Percentiles rank a stretch among this genome's conserved stretches.
Evolutionary conservation across 2,329 filamentous ascomycete genomes (phyloP).

Genomic region (Ilyonectria sp.): DNA sequence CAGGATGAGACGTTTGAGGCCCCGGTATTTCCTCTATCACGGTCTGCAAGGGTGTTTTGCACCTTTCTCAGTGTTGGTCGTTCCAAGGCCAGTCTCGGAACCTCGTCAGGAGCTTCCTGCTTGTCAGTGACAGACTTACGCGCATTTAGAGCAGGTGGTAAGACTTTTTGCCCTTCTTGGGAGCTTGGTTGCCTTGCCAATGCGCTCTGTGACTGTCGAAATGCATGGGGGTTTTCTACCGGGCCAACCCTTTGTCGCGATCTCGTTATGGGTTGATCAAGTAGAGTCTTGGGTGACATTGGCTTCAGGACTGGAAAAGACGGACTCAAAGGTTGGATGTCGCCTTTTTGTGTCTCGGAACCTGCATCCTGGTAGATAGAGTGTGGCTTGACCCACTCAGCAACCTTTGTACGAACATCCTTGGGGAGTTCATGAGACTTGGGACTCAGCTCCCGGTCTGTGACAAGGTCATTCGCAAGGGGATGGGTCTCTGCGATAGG

Average conservation of each 20-base stretch:
- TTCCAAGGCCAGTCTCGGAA: neutral
- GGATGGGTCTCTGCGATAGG: constrained; percentile 29
- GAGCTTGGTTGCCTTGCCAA: neutral
- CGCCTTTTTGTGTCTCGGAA: constrained; percentile 12
- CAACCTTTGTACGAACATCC: constrained; percentile 37
- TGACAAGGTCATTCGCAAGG: constrained; percentile 32
- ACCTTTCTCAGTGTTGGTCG: constrained; percentile 28
- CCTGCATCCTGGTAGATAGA: constrained; percentile 30
- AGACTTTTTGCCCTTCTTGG: neutral
- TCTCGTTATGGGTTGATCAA: neutral
- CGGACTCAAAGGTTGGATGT: constrained; percentile 2
- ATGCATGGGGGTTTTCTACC: neutral
- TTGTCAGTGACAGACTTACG: neutral
- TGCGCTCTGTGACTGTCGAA: neutral
- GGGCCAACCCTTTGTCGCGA: neutral
- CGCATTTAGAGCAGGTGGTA: neutral
- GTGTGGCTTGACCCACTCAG: constrained; percentile 28
- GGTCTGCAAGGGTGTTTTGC: constrained; percentile 11
- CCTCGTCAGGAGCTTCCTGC: neutral
- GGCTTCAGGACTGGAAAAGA: constrained; percentile 8
- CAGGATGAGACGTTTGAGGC: constrained; percentile 36
- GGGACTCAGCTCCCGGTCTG: constrained; percentile 37
- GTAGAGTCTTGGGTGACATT: neutral
- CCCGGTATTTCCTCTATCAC: constrained; percentile 22
- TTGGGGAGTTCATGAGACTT: constrained; percentile 38